Conservation (phyloP, 345 rosid genomes). For the Salix brachista region DNA sequence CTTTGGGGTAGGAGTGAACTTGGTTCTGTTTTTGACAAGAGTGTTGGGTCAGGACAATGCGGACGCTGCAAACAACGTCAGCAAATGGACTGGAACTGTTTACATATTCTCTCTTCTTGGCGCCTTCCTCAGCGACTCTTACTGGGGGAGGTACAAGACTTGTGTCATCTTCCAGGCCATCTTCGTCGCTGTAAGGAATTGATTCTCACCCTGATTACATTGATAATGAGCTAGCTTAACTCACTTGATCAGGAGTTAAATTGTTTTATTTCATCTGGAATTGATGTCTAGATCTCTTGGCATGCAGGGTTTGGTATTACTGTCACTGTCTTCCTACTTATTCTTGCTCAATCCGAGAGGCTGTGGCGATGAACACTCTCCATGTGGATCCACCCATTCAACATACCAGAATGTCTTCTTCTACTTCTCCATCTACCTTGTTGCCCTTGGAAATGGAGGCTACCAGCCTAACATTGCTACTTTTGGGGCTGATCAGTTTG, state of each 20-base stretch:
- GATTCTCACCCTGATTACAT: too few relatives aligned
- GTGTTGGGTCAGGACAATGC: constrained; percentile 26
- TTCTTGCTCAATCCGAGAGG: constrained; percentile 20
- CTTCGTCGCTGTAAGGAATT: constrained; percentile 17
- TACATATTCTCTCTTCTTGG: constrained; percentile 27
- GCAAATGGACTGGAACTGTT: constrained; percentile 34
- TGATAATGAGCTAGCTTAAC: too few relatives aligned
- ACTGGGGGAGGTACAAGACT: constrained; percentile 29
- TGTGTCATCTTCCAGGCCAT: constrained; percentile 28
- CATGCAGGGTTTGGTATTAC: constrained; percentile 19
- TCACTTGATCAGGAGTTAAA: too few relatives aligned
- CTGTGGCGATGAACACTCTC: constrained; percentile 6
- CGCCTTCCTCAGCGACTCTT: constrained; percentile 30
- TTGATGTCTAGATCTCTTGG: too few relatives aligned
- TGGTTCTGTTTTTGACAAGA: constrained; percentile 25
- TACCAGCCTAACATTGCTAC: constrained; percentile 30
- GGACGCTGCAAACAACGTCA: constrained; percentile 25
- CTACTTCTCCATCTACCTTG: constrained; percentile 26
- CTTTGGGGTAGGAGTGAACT: constrained; percentile 31
- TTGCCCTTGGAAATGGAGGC: constrained; percentile 31
- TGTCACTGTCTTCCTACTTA: constrained; percentile 18
- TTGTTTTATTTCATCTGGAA: too few relatives aligned
- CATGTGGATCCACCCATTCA: constrained; percentile 18
- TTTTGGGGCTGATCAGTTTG: constrained; percentile 29
- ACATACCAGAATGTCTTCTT: constrained; percentile 1